Evolutionary conservation across 1,284 basidiomycete genomes (phyloP).

Genomic region (Schizopora paradoxa): DNA sequence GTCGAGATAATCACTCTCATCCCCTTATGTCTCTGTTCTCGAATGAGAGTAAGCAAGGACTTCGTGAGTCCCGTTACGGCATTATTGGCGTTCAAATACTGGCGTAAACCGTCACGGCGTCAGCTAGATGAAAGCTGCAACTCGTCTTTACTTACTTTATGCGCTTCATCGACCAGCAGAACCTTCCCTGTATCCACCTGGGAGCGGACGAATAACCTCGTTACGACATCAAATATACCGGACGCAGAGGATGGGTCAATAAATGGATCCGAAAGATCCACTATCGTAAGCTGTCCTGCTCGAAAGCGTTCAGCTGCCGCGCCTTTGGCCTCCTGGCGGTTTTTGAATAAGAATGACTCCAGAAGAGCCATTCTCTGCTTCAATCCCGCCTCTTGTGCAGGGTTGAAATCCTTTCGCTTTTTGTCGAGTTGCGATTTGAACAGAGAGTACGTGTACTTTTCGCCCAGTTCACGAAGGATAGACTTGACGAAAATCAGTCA

Average conservation of each 20-base stretch:
- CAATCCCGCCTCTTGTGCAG: slow-evolving; percentile 44
- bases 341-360: slow-evolving; percentile 42
- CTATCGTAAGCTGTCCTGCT: slow-evolving; percentile 51
- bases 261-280: slow-evolving; percentile 69
- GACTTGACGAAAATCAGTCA: slow-evolving; percentile 23
- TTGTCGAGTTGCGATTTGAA: slow-evolving; percentile 45
- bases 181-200: slow-evolving; percentile 62
- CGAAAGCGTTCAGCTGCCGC: slow-evolving; percentile 35
- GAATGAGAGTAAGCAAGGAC: slow-evolving; percentile 50
- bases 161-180: slow-evolving; percentile 68
- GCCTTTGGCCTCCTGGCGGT: slow-evolving; percentile 17
- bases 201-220: slow-evolving; percentile 59
- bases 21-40: slow-evolving; percentile 66
- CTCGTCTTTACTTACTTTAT: slow-evolving; percentile 44
- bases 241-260: slow-evolving; percentile 63
- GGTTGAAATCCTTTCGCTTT: slow-evolving; percentile 47
- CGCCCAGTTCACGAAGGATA: slow-evolving; percentile 44
- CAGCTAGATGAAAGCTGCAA: not conserved
- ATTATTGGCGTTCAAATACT: slow-evolving; percentile 55
- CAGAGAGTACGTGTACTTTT: slow-evolving; percentile 37
- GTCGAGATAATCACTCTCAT: slow-evolving; percentile 72
- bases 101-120: not conserved
- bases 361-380: slow-evolving; percentile 56
- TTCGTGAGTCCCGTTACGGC: slow-evolving; percentile 50
- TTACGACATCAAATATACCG: slow-evolving; percentile 63